Base-by-base conservation (phyloP, 345 rosid genomes). In the Passiflora organensis region DNA sequence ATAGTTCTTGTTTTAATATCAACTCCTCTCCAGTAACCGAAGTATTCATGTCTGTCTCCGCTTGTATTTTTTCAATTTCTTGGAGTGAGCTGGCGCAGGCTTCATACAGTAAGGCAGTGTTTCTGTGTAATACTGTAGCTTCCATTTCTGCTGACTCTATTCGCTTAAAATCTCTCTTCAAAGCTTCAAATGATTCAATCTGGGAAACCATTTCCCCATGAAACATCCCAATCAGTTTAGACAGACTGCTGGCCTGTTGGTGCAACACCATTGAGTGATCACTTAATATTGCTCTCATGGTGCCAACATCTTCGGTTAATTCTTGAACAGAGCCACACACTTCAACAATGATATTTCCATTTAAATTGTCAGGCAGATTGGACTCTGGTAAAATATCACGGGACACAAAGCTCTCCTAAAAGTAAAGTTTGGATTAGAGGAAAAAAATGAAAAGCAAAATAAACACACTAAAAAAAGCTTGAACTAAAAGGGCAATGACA, bases 51-150 rank as follows among this genome's bases (percentile, higher is more conserved):
- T 62, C 44, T 58, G 73, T 56, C 41, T 75, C 84, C 46, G 84
- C 76, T 64, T 72, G 76, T 58, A 51, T 72, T 53, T 65, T 84
- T 67, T 80, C 89, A 58, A 89, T 83, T 80, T 88, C 99, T 62
- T 58, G 55, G 49, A 84, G 57, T 45, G 78, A 69, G 64, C 63
- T 74, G 60, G 76, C 63, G 72, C 86, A 81, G 37, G 87, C 89
- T 67, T 86, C 89, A 68, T 76, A 72, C 56, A 93, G 94, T 65
- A 83, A 60, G 59, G 75, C 56, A 50, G 80, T 54, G 63, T 69
- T 84, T 64, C 72, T 77, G 62, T 62, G 74, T 77, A 84, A 18
- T 45, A 36, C 58, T 60, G 64, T 56, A 74, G 68, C 72, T 71
- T 86, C 93, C 55, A 45, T 64, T 37, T 80, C 86, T 38, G 74